Base-by-base conservation (phyloP, 75 land plant genomes). In the Gnetum montanum region DNA sequence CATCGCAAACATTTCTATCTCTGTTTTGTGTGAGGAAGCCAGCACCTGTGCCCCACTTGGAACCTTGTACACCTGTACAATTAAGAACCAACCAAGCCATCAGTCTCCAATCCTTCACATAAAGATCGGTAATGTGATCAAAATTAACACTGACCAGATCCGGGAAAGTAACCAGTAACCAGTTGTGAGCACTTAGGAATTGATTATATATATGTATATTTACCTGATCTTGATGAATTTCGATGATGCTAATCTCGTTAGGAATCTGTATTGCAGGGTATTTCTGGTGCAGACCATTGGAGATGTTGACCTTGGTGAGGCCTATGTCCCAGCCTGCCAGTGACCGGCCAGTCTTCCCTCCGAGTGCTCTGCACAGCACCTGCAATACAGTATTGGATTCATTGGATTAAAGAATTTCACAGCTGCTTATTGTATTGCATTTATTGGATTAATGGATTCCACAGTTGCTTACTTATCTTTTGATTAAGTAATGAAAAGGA, bases 301-400 rank as follows among this genome's bases (percentile, higher is more conserved):
- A 63, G 0, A 77, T 16, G 6, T 48, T 48, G 24, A 94, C 26
- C 31, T 72, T 70, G 22, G 49, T 80, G 28, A 90, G 46, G 11
- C 99, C 99, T 33, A 90, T 67, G 40, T 94, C 91, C 99, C 96
- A 94, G 18, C 96, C 99, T 24, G 59, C 33, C 1, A 6, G 7
- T 1, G 88, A 61, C 34, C 96, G 51, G 5, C 88, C 99, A 0
- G 80, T 83, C 49, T 70, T 82, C 22, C 96, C 99, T 46, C 99
- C 99, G 2, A 94, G 38, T 28, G 97, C 91, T 29, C 99, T 77
- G 34, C 85, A 44, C 40, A 90, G 50, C 6, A 94, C 80, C 98
- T 89, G 72, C 34, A 31, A 31, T 1, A 10, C 36, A 3, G 35
- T n/a, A 2, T 13, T 15, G 43, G 5, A 3, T n/a, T 3, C 23